These are phyloP conservation scores for Lodderomyces elongisporus DNA, from an alignment of 1,139 yeast genomes.

Conservation along the genomic window DNA sequence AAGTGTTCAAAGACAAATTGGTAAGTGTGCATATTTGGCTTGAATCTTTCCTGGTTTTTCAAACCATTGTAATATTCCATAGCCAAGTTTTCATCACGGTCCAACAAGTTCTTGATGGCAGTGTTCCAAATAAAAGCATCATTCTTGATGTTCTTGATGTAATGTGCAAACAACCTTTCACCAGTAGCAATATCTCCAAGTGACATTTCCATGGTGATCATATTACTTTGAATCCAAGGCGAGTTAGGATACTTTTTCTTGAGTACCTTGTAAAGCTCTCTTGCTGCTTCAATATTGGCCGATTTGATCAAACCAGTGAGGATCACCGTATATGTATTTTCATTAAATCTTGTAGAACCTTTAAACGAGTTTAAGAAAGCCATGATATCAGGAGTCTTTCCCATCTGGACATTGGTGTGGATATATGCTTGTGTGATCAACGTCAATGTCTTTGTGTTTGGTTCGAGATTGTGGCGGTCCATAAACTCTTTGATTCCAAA, in stretches of 20 bases:
- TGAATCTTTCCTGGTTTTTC: conserved; percentile 13
- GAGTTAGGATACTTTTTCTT: conserved; percentile 30
- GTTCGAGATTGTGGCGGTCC: conserved; percentile 39
- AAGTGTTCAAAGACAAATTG: conserved; percentile 50
- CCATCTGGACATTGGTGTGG: conserved; percentile 41
- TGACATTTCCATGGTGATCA: conserved; percentile 55
- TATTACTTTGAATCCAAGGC: conserved; percentile 47
- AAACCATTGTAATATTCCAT: conserved; percentile 31
- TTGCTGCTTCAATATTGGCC: conserved; percentile 47
- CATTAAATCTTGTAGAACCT: conserved; percentile 36
- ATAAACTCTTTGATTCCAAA: conserved; percentile 37
- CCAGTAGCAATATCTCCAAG: conserved; percentile 48
- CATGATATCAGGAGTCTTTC: conserved; percentile 40
- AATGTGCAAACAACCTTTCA: conserved; percentile 41
- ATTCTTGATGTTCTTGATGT: conserved; percentile 25
- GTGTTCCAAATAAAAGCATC: conserved; percentile 54
- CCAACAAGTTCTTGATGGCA: conserved; percentile 48
- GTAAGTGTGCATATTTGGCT: conserved; percentile 55
- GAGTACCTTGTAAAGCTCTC: conserved; percentile 39
- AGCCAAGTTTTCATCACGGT: conserved; percentile 35
- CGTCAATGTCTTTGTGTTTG: conserved; percentile 67
- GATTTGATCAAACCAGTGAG: conserved; percentile 53
- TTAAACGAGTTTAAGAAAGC: conserved; percentile 38
- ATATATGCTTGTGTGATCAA: conserved; percentile 53
- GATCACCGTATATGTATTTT: conserved; percentile 49